Evolutionary conservation across 2,329 filamentous ascomycete species (phyloP).

Genomic region (Hypoxylon sp.): DNA sequence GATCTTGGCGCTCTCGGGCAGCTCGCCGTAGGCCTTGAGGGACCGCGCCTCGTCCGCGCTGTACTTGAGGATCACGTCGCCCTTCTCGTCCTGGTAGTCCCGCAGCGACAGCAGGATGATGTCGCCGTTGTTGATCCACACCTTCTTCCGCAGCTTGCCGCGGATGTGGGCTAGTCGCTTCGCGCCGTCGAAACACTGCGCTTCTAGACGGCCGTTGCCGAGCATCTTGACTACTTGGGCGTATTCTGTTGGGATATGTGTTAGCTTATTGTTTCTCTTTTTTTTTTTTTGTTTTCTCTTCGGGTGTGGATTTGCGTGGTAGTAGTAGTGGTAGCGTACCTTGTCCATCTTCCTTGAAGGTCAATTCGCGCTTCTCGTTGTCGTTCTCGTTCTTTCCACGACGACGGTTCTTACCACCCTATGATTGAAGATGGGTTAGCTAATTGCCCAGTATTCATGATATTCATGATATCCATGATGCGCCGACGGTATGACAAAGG

Average conservation of each 20-base stretch:
- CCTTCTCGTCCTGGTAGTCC: slow-evolving; percentile 95
- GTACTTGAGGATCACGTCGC: slow-evolving; percentile 95
- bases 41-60: slow-evolving; percentile 94
- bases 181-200: slow-evolving; percentile 93
- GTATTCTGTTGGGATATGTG: slow-evolving; percentile 53
- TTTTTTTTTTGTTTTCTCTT: slow-evolving; percentile 6
- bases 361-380: slow-evolving; percentile 98
- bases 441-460: slow-evolving; percentile 40
- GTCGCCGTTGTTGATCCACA: slow-evolving; percentile 99
- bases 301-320: neutral
- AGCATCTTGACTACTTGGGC: slow-evolving; percentile 96
- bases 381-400: slow-evolving; percentile 99
- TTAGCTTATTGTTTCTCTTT: slow-evolving; percentile 17
- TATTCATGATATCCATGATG: slow-evolving; percentile 9
- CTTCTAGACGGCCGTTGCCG: slow-evolving; percentile 93
- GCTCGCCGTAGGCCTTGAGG: slow-evolving; percentile 96
- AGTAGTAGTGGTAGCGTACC: slow-evolving; percentile 60
- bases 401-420: slow-evolving; percentile 98
- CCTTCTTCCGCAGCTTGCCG: slow-evolving; percentile 99
- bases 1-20: slow-evolving; percentile 98
- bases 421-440: slow-evolving; percentile 54
- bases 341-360: slow-evolving; percentile 99
- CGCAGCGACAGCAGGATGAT: slow-evolving; percentile 91
- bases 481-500: slow-evolving; percentile 33
- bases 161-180: slow-evolving; percentile 87